A percentile compares a stretch with the other conserved stretches of the same genome.
phyloP scores from a whole-genome alignment of 2,329 filamentous ascomycete genomes.

The Cladosporium sp. region DNA sequence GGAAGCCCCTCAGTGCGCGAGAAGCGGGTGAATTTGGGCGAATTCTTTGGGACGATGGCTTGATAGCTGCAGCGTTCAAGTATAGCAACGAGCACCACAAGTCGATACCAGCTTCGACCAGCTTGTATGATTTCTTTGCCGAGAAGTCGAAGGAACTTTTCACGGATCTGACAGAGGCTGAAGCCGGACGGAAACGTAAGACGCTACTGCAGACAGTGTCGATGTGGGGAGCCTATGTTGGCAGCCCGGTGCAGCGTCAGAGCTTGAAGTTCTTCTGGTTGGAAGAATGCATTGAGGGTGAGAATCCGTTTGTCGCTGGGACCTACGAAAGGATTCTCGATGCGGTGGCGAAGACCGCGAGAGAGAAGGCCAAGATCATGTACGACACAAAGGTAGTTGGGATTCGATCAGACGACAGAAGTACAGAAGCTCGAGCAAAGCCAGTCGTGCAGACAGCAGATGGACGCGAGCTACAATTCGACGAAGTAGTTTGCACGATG shows the following conservation, averaged over 20 bases:
- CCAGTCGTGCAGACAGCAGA: conserved; percentile 48
- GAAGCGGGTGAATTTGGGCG: conserved; percentile 37
- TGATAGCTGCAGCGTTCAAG: conserved; percentile 62
- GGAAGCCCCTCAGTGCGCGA: conserved; percentile 42
- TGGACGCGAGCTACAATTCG: conserved; percentile 48
- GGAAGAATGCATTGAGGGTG: conserved; percentile 70
- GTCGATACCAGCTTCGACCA: conserved; percentile 47
- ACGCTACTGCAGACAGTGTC: conserved; percentile 51
- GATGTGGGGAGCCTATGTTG: conserved; percentile 66
- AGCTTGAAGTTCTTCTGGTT: conserved; percentile 73
- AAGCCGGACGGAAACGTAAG: conserved; percentile 42
- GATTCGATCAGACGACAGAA: conserved; percentile 26
- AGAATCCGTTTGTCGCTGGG: conserved; percentile 56
- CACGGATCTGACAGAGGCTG: conserved; percentile 26
- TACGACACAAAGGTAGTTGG: conserved; percentile 43
- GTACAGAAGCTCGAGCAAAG: conserved; percentile 10
- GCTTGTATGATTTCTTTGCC: conserved; percentile 53
- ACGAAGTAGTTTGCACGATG: conserved; percentile 62
- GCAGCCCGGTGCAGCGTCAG: conserved; percentile 57
- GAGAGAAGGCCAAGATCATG: conserved; percentile 50
- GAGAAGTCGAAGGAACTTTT: conserved; percentile 43
- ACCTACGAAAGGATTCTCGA: conserved; percentile 57
- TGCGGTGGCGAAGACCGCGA: conserved; percentile 51
- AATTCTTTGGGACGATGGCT: conserved; percentile 55
- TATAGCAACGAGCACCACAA: conserved; percentile 54